These are phyloP conservation scores for Pyrenophora tritici-repentis DNA, from an alignment of 2,329 filamentous ascomycete species.

Conservation along the genomic window DNA sequence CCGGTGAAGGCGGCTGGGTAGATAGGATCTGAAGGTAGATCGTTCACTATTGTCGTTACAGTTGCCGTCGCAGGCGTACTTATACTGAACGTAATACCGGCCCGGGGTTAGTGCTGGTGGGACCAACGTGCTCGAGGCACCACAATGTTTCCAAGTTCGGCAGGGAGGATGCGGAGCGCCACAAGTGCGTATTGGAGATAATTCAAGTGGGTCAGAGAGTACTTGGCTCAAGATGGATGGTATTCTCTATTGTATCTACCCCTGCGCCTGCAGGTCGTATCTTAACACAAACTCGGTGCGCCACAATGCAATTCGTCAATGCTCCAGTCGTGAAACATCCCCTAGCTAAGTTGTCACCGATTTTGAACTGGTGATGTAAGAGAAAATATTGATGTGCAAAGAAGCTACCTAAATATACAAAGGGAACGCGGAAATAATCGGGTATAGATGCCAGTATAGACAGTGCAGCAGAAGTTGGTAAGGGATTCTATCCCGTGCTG, in stretches of 20 bases:
- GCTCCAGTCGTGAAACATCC: constrained; percentile 36
- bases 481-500: constrained; percentile 9
- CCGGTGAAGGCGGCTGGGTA: neutral
- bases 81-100: neutral
- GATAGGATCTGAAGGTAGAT: neutral
- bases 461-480: constrained; percentile 10
- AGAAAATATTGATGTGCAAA: constrained; percentile 19
- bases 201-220: constrained; percentile 9
- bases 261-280: constrained; percentile 22
- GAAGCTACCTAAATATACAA: constrained; percentile 11
- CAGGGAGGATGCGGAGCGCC: constrained; percentile 8
- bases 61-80: constrained; percentile 9
- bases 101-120: neutral
- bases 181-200: constrained; percentile 17
- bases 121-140: constrained; percentile 5
- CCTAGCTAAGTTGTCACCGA: constrained; percentile 19
- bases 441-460: constrained; percentile 12
- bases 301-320: constrained; percentile 24
- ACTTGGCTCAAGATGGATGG: constrained; percentile 15
- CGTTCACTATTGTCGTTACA: constrained; percentile 9
- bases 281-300: constrained; percentile 32
- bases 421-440: constrained; percentile 3
- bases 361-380: constrained; percentile 15
- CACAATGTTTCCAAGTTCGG: constrained; percentile 7
- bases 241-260: constrained; percentile 29